A percentile compares a stretch with the other conserved stretches of the same genome.
Conservation (phyloP, 2,329 filamentous ascomycete genomes). For the Paraconiothyrium sp. region DNA sequence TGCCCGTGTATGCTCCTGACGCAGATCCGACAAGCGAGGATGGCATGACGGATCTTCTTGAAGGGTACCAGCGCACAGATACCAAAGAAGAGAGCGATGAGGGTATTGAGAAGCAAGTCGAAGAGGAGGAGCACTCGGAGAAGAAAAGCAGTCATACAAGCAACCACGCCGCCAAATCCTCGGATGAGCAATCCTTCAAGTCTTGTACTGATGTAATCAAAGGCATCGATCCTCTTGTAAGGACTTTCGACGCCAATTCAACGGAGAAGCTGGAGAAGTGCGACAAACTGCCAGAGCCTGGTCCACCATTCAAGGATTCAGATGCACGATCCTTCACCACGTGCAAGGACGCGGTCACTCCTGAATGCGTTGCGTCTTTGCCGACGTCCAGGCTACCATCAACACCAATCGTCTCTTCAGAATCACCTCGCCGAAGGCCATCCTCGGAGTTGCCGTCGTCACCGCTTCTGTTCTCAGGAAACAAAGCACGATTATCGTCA, state of each 20-base stretch:
- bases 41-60: constrained; percentile 45
- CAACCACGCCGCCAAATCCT: constrained; percentile 40
- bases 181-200: constrained; percentile 47
- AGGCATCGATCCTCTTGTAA: constrained; percentile 5
- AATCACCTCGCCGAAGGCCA: constrained; percentile 18
- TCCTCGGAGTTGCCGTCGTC: constrained; percentile 27
- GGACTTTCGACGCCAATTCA: constrained; percentile 23
- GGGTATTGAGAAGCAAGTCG: background rate
- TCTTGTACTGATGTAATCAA: constrained; percentile 38
- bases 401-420: constrained; percentile 14
- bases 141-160: constrained; percentile 35
- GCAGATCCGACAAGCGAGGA: constrained; percentile 36
- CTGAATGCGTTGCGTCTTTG: constrained; percentile 31
- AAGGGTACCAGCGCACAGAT: constrained; percentile 42
- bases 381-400: constrained; percentile 26
- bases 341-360: constrained; percentile 29
- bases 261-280: constrained; percentile 30
- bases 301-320: constrained; percentile 27
- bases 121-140: constrained; percentile 19
- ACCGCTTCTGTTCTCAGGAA: constrained; percentile 25
- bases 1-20: constrained; percentile 18
- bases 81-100: constrained; percentile 28
- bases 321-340: constrained; percentile 37
- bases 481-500: constrained; percentile 23
- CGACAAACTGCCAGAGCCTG: constrained; percentile 22